Conservation (phyloP, 495 filamentous ascomycete genomes). For the Hypoxylon fragiforme region DNA sequence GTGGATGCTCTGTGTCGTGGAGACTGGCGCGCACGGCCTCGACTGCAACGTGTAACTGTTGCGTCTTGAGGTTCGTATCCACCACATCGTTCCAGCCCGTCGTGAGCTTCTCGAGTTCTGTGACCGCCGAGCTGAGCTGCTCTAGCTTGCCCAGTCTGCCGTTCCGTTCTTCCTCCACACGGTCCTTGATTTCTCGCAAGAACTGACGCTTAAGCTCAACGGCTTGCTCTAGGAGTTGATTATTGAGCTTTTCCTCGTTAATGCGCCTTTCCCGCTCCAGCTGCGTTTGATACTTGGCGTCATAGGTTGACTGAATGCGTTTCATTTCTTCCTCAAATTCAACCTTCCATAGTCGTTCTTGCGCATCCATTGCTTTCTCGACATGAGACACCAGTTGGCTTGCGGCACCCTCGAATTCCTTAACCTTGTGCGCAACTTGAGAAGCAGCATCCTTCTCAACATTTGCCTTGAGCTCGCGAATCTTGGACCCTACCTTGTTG, state of each 20-base stretch:
- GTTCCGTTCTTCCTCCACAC: slow-evolving; percentile 86
- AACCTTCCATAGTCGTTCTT: slow-evolving; percentile 77
- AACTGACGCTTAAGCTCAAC: slow-evolving; percentile 84
- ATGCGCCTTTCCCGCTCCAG: slow-evolving; percentile 72
- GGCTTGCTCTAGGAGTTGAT: slow-evolving; percentile 88
- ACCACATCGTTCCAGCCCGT: slow-evolving; percentile 84
- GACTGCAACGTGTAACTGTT: slow-evolving; percentile 91
- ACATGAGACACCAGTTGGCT: slow-evolving; percentile 79
- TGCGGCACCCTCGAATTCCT: slow-evolving; percentile 52
- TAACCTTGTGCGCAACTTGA: slow-evolving; percentile 69
- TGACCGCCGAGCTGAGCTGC: slow-evolving; percentile 74
- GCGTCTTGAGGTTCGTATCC: slow-evolving; percentile 85
- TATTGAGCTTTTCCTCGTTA: slow-evolving; percentile 76
- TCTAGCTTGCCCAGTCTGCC: slow-evolving; percentile 83
- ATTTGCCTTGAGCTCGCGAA: slow-evolving; percentile 67
- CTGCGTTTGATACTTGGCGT: slow-evolving; percentile 75
- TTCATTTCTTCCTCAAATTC: slow-evolving; percentile 91
- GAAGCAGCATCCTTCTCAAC: slow-evolving; percentile 73
- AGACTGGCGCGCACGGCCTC: slow-evolving; percentile 86
- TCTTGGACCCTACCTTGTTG: slow-evolving; percentile 72
- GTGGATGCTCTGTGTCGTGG: slow-evolving; percentile 69
- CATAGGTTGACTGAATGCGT: slow-evolving; percentile 71
- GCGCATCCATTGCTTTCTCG: slow-evolving; percentile 68
- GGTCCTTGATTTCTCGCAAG: slow-evolving; percentile 70
- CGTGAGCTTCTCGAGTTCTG: slow-evolving; percentile 82